Evolutionary conservation across 2,329 filamentous ascomycete species (phyloP), one percentile per base, ranked within the genome.

Genomic region (Claviceps quebecensis): DNA sequence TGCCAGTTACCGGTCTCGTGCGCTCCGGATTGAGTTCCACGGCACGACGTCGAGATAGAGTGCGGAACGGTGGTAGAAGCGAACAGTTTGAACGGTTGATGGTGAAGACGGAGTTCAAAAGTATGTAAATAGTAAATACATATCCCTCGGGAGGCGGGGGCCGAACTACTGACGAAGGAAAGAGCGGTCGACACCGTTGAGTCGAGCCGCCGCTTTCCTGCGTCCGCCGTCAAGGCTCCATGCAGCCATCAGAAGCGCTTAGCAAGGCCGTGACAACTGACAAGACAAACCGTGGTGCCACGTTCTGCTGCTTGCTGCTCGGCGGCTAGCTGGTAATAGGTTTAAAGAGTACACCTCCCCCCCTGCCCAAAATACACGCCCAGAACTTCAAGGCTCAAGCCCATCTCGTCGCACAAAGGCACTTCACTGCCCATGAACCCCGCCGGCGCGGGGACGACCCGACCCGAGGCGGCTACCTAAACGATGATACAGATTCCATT

Each of bases 271-370:
- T 19, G 40, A 22, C 14, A 40, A 36, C 26, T 23, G 36, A 34
- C 26, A 29, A 29, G 26, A 29, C 26, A 29, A 29, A 8, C 36
- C 26, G 47, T 49, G 51, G 51, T 52, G 51, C 51, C 47, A 52
- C 51, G 51, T 52, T 47, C 46, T 14, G 19, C 41, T 43, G 19
- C 41, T 40, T 34, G 8, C 29, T 34, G 29, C 9, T 34, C 29
- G 9, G 29, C 29, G 29, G 29, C 29, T 34, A 34, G 9, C 29
- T 11, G 29, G 29, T 34, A 11, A 19, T 19, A 2, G 1, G 19
- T 19, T 19, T 11, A 34, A 34, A 34, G 29, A 34, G 29, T 34
- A 34, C 29, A 34, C 11, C 9, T 11, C 9, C 29, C 9, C 29
- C 8, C 23, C 23, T 34, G 29, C 9, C 9, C 29, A 34, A 34